Conservation (phyloP, 139 green algal genomes). For the Coccomyxa sp. region DNA sequence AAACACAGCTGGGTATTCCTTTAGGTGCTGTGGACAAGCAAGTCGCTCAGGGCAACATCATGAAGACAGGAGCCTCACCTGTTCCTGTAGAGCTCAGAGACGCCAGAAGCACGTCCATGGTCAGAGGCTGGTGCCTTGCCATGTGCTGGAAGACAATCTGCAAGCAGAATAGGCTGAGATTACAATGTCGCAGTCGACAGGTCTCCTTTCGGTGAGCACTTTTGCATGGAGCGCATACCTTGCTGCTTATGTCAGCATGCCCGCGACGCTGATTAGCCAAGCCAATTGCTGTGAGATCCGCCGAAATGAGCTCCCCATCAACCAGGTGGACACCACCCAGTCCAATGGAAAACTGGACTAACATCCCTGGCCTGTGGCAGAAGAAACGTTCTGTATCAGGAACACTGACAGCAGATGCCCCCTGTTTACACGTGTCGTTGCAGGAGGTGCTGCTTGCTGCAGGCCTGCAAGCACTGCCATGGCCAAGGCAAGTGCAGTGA, state of each 20-base stretch:
- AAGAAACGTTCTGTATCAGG: too few relatives aligned
- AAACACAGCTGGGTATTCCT: too few relatives aligned
- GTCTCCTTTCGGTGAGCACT: not conserved
- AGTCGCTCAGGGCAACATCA: too few relatives aligned
- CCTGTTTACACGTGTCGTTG: too few relatives aligned
- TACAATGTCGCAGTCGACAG: not conserved
- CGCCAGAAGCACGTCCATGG: constrained; percentile 38
- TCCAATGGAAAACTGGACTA: constrained; percentile 69
- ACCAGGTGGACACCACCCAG: constrained; percentile 29
- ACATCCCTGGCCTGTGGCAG: constrained; percentile 40
- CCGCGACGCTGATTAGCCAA: constrained; percentile 55
- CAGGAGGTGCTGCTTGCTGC: too few relatives aligned
- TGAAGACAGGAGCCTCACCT: too few relatives aligned
- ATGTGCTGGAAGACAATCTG: constrained; percentile 76
- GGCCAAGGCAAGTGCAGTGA: too few relatives aligned
- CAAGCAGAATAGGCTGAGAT: too few relatives aligned
- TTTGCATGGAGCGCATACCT: constrained; percentile 54
- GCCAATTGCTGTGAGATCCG: constrained; percentile 65
- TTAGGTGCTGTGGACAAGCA: too few relatives aligned
- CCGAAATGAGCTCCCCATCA: constrained; percentile 47
- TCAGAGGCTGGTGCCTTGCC: constrained; percentile 52
- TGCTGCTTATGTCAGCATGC: constrained; percentile 73
- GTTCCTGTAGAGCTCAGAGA: too few relatives aligned
- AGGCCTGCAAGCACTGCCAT: too few relatives aligned
- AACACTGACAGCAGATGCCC: too few relatives aligned